Evolutionary conservation across 2,329 filamentous ascomycete genomes (phyloP), one percentile per base, ranked within the genome.

Genomic region (Sporothrix inflata): DNA sequence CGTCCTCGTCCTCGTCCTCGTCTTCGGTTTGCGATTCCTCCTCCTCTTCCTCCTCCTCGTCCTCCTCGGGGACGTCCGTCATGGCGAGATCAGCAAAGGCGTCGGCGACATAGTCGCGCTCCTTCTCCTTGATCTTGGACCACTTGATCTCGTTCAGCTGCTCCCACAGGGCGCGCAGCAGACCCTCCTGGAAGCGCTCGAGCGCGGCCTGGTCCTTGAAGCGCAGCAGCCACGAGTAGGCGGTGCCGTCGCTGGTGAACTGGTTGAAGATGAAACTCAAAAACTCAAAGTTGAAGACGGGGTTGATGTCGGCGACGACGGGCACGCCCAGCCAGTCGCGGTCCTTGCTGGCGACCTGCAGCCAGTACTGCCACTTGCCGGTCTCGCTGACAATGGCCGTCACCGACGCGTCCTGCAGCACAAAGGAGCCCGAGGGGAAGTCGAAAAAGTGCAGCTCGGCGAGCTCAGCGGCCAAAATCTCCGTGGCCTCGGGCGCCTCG

Each of bases 241-340:
- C 95, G 1, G 92, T 92, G 1, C 94, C 94, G 81, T 98, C 93
- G 47, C 91, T 87, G 16, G 92, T 88, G 80, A 97, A 98, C 80
- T 98, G 94, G 78, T 99, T 99, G 87, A 99, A 99, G 78, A 99
- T 98, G 80, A 98, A 98, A 0, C 95, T 98, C n/a, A 97, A 86
- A 78, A 95, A 98, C 81, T 99, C 96, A 76, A 98, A 98, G 83
- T 98, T 98, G 85, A 98, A 99, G 24, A 99, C 94, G 0, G 96
- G 96, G 77, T 98, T 98, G 81, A 98, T 94, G 77, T 99, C 96
- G 7, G 93, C 91, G 40, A 94, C 86, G 40, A 99, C 89, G 2
- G 91, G 88, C 75, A 97, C 93, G 27, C 94, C 94, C 2, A 99
- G 85, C 93, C 94, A 98, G 70, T 94, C 90, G 78, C 90, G 90